Evolutionary conservation across 306 rosid genomes (phyloP), one percentile per base, ranked within the genome.

Genomic region (Rosa rugosa): DNA sequence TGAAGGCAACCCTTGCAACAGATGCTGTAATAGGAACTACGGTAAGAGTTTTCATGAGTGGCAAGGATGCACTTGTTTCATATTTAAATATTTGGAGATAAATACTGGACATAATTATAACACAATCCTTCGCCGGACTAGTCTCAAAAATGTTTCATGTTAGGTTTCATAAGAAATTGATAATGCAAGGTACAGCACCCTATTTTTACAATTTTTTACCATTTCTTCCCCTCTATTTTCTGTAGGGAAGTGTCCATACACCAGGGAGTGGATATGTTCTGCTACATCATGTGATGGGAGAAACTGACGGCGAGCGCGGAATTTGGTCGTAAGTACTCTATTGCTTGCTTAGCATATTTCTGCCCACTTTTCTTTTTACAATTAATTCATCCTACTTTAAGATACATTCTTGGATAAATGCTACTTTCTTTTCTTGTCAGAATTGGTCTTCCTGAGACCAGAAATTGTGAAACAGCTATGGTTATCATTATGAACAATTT

Each of bases 261-360:
- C 96, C 99, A 1, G 99, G 99, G 77, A 91, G 94, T 91, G 99
- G 99, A 73, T 95, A 95, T 83, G 98, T 93, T 79, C 90, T 95
- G 79, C 92, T 95, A 80, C 98, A 95, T 85, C 99, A 95, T 20
- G 94, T 95, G 75, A 95, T 95, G 99, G 99, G 99, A 77, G 99
- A 95, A 91, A 74, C 96, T 73, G 98, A 90, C 62, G 97, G 98
- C 53, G 93, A 93, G 8, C 96, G 88, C 40, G 98, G 96, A 80
- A 77, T 93, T 82, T 95, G 99, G 98, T 91, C 99, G 99, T 93
- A 91, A 75, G 97, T 94, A 79, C 81, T 79, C 73, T 82, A 57
- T 80, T 72, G 42, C 80, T 79, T 77, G 74, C 71, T 83, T 83
- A 81, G 74, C 59, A 25, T 75, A 14, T 16, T 11, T 56, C 42